These are phyloP conservation scores for Musa itinerans DNA, from an alignment of 176 grass and related monocot species.

Conservation along the genomic window DNA sequence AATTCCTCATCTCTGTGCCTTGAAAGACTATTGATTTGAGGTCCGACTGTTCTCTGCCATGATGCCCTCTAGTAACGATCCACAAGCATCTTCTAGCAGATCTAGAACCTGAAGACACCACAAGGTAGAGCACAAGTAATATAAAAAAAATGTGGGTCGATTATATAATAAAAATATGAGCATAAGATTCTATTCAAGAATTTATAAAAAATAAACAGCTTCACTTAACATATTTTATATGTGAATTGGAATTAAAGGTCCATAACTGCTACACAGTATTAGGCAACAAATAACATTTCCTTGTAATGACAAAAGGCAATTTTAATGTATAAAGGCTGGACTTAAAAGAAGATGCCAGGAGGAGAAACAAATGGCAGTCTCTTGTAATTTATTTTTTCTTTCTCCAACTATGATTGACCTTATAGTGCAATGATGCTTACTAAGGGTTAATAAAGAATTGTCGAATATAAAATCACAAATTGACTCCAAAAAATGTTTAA, in stretches of 20 bases:
- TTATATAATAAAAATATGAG: too few species aligned
- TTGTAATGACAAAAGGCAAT: too few species aligned
- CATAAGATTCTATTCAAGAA: too few species aligned
- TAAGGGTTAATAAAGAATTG: not conserved
- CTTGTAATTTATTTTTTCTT: not conserved
- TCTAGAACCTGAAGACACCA: conserved; percentile 53
- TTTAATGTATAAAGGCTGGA: too few species aligned
- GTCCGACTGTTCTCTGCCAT: conserved; percentile 31
- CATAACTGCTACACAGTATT: not conserved
- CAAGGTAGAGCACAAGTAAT: not conserved
- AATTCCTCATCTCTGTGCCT: not conserved
- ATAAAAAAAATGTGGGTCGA: not conserved
- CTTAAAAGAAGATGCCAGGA: too few species aligned
- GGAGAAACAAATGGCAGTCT: too few species aligned
- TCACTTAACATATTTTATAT: not conserved
- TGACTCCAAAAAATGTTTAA: too few species aligned
- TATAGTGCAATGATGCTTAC: not conserved
- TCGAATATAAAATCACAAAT: not conserved
- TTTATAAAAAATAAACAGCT: too few species aligned
- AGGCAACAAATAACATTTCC: too few species aligned
- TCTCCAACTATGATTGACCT: not conserved
- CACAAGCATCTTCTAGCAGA: conserved; percentile 84
- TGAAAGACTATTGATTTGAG: conserved; percentile 17
- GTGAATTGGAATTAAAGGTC: not conserved
- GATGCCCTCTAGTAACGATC: conserved; percentile 61